Evolutionary conservation across 805 yeast species (phyloP).

Genomic region (Priceomyces castillae): DNA sequence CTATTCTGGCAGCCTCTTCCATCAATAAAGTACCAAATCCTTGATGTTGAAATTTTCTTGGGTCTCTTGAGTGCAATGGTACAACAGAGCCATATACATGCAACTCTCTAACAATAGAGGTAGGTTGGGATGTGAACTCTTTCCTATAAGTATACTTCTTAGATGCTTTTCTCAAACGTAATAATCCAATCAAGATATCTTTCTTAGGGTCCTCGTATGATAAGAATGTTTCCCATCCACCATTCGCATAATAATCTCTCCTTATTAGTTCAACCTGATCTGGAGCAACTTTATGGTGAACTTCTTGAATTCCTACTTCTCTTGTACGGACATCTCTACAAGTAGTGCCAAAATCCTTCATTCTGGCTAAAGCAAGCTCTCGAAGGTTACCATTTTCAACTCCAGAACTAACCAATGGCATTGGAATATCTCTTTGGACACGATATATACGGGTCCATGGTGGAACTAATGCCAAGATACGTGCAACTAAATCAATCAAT

Average conservation of each 20-base stretch:
- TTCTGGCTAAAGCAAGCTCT: conserved; percentile 92
- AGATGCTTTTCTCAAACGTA: conserved; percentile 84
- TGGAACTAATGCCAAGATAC: conserved; percentile 93
- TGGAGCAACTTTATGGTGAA: conserved; percentile 93
- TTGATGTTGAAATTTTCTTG: conserved; percentile 97
- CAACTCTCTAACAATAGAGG: conserved; percentile 93
- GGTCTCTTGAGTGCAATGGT: conserved; percentile 93
- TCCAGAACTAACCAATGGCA: conserved; percentile 97
- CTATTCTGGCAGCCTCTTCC: conserved; percentile 98
- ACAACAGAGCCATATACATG: conserved; percentile 98
- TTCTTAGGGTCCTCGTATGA: conserved; percentile 96
- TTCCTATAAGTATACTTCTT: conserved; percentile 87
- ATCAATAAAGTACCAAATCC: conserved; percentile 95
- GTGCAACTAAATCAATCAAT: conserved; percentile 88
- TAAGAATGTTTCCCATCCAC: conserved; percentile 97
- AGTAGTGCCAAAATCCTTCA: conserved; percentile 96
- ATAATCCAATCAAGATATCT: conserved; percentile 88
- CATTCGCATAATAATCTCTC: conserved; percentile 95
- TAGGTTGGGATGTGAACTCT: conserved; percentile 78
- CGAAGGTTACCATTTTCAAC: conserved; percentile 96
- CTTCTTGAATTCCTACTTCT: conserved; percentile 98
- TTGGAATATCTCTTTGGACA: conserved; percentile 98
- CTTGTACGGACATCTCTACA: conserved; percentile 96
- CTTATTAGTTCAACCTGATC: conserved; percentile 95
- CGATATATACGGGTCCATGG: conserved; percentile 99